phyloP scores from a whole-genome alignment of 768 basidiomycete genomes.

The Auricularia heimuer region DNA sequence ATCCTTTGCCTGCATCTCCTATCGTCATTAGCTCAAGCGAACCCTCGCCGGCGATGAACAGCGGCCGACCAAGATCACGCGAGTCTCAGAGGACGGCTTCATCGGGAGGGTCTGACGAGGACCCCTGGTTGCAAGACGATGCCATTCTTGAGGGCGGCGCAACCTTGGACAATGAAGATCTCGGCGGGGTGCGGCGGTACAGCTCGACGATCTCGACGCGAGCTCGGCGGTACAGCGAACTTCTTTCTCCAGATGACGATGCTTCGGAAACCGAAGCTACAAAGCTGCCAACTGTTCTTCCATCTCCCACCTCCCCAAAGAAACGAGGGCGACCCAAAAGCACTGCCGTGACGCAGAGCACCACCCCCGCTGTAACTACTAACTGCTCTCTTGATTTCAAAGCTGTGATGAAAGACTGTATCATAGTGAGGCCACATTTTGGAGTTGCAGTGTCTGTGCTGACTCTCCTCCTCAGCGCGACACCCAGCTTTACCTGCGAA shows the following conservation, averaged over 20 bases:
- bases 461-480: slow-evolving; percentile 19
- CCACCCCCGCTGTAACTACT: neutral
- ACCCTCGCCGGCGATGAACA: slow-evolving; percentile 10
- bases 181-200: neutral
- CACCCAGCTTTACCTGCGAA: slow-evolving; percentile 38
- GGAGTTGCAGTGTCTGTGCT: neutral
- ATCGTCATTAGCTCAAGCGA: slow-evolving; percentile 23
- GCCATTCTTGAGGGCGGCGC: neutral
- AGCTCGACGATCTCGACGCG: neutral
- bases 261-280: too few relatives aligned
- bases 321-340: neutral
- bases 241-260: too few relatives aligned
- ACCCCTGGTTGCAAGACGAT: slow-evolving; percentile 6
- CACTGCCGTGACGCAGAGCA: neutral
- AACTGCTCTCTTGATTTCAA: neutral
- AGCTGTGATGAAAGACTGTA: slow-evolving; percentile 3
- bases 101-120: neutral
- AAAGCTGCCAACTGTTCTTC: too few relatives aligned
- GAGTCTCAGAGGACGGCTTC: neutral
- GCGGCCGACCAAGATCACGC: neutral
- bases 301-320: neutral
- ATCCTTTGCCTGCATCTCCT: slow-evolving; percentile 4
- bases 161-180: neutral
- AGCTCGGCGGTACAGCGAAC: neutral
- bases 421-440: neutral